These are phyloP conservation scores for Globisporangium splendens DNA, from an alignment of 352 stramenopile species.

Conservation along the genomic window DNA sequence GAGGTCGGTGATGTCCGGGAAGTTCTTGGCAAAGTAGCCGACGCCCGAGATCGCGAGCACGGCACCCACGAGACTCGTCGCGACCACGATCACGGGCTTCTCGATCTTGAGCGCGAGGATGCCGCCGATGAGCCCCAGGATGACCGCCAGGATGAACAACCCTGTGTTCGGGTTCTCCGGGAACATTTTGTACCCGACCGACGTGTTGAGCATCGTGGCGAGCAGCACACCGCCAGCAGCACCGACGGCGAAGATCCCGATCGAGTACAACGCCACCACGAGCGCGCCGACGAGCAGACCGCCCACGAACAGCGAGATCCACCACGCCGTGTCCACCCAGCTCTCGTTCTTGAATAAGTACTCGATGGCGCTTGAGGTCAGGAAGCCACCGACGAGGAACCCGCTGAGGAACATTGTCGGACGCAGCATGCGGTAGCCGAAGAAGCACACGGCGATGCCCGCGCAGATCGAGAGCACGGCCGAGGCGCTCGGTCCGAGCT, in stretches of 20 bases:
- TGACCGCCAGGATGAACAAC: slow-evolving; percentile 41
- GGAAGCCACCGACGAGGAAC: slow-evolving; percentile 51
- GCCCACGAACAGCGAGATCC: slow-evolving; percentile 48
- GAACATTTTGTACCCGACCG: slow-evolving; percentile 59
- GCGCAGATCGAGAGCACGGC: slow-evolving; percentile 35
- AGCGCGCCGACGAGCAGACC: slow-evolving; percentile 42
- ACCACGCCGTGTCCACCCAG: slow-evolving; percentile 45
- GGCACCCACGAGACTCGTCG: slow-evolving; percentile 47
- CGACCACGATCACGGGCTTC: slow-evolving; percentile 44
- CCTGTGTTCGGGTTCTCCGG: slow-evolving; percentile 43
- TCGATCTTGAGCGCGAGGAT: slow-evolving; percentile 53
- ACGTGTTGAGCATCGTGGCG: slow-evolving; percentile 44
- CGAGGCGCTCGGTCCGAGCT: slow-evolving; percentile 6
- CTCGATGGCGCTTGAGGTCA: slow-evolving; percentile 35
- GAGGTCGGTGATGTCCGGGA: slow-evolving; percentile 38
- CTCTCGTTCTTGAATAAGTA: slow-evolving; percentile 39
- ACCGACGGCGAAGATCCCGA: slow-evolving; percentile 56
- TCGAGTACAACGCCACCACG: slow-evolving; percentile 51
- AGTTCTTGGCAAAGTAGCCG: slow-evolving; percentile 64
- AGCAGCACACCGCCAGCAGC: slow-evolving; percentile 42
- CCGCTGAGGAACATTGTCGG: slow-evolving; percentile 62
- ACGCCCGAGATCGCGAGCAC: slow-evolving; percentile 44
- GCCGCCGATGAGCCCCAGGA: slow-evolving; percentile 42
- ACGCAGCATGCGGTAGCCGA: slow-evolving; percentile 47
- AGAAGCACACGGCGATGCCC: slow-evolving; percentile 33